Evolutionary conservation across 1,284 basidiomycete genomes (phyloP).

Genomic region (Trichosporon sp.): DNA sequence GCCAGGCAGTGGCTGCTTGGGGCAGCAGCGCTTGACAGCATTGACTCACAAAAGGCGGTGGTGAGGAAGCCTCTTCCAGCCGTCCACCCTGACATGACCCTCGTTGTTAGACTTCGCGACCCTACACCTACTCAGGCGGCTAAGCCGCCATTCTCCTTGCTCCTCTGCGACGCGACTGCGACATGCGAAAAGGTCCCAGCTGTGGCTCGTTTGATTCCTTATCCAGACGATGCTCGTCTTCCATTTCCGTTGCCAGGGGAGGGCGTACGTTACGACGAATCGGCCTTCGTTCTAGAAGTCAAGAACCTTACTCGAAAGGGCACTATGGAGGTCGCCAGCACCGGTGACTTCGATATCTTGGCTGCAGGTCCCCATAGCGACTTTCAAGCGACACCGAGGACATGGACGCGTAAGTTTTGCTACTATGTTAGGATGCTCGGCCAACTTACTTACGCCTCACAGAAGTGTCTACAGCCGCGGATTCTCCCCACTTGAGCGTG

Average conservation of each 20-base stretch:
- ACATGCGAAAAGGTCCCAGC: slow-evolving; percentile 4
- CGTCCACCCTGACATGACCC: slow-evolving; percentile 15
- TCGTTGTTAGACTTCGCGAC: slow-evolving; percentile 9
- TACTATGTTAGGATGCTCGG: background rate
- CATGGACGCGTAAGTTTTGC: background rate
- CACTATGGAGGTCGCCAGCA: background rate
- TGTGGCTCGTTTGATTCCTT: slow-evolving; percentile 11
- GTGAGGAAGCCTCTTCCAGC: background rate
- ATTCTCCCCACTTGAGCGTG: background rate
- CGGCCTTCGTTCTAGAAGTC: slow-evolving; percentile 20
- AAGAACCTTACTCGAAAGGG: background rate
- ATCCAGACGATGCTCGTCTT: slow-evolving; percentile 6
- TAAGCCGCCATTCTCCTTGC: background rate
- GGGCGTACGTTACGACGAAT: slow-evolving; percentile 28
- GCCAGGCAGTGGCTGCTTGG: slow-evolving; percentile 15
- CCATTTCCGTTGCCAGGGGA: slow-evolving; percentile 41
- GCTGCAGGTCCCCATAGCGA: background rate
- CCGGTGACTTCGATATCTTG: background rate
- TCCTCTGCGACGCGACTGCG: slow-evolving; percentile 2
- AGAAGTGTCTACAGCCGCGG: no score
- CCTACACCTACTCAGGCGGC: background rate
- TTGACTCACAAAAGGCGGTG: background rate
- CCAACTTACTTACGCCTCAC: background rate
- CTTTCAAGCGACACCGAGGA: background rate
- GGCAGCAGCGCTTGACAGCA: background rate